Conservation (phyloP, 2,329 filamentous ascomycete genomes). For the Alternaria rosae region DNA sequence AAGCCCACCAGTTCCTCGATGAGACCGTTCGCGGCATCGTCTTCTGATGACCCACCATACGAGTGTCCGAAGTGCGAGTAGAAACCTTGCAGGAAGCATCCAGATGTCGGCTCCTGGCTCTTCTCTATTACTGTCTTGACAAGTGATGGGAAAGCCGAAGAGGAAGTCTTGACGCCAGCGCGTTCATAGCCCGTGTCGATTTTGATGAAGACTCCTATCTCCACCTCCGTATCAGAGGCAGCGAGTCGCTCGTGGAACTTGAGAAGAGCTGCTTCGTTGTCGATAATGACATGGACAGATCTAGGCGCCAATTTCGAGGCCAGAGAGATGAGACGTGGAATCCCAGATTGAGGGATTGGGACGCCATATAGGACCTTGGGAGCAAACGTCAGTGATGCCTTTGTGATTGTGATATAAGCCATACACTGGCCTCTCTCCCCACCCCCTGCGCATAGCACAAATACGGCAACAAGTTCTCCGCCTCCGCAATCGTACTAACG, state of each 20-base stretch:
- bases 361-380: constrained; percentile 73
- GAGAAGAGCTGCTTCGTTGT: constrained; percentile 64
- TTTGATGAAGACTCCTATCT: constrained; percentile 71
- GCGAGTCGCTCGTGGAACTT: constrained; percentile 44
- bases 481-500: constrained; percentile 77
- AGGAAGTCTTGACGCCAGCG: constrained; percentile 68
- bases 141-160: constrained; percentile 56
- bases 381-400: not conserved
- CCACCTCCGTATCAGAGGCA: constrained; percentile 39
- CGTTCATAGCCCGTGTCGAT: constrained; percentile 77
- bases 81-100: constrained; percentile 64
- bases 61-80: constrained; percentile 79
- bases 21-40: constrained; percentile 67
- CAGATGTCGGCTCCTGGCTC: constrained; percentile 18
- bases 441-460: constrained; percentile 64
- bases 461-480: constrained; percentile 69
- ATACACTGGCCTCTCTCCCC: constrained; percentile 67
- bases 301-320: constrained; percentile 61
- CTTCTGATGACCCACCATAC: constrained; percentile 64
- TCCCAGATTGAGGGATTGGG: constrained; percentile 68
- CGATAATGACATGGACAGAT: constrained; percentile 71
- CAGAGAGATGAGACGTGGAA: constrained; percentile 67
- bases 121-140: constrained; percentile 56
- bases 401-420: constrained; percentile 20
- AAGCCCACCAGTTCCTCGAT: constrained; percentile 66